Conservation (phyloP, 768 basidiomycete genomes). For the Leccinum subgranulosum region DNA sequence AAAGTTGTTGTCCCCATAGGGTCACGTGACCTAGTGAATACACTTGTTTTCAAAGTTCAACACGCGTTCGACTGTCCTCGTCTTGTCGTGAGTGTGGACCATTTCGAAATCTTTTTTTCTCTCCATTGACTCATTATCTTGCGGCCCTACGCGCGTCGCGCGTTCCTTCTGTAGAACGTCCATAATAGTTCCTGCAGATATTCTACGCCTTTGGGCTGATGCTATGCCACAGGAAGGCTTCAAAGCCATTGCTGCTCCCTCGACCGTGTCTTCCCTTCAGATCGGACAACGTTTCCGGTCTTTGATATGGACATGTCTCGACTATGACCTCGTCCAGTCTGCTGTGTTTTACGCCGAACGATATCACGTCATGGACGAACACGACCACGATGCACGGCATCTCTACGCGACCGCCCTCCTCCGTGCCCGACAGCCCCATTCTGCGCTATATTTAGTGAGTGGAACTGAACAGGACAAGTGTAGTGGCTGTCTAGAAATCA, state of each 20-base stretch:
- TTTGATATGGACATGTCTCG: conserved; percentile 82
- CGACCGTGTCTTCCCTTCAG: conserved; percentile 48
- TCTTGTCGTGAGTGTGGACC: conserved; percentile 11
- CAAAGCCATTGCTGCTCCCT: conserved; percentile 25
- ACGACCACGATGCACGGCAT: conserved; percentile 79
- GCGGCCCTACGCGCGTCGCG: conserved; percentile 9
- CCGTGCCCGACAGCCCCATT: conserved; percentile 65
- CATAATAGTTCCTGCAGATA: conserved; percentile 18
- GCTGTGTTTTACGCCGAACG: conserved; percentile 90
- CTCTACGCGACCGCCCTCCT: conserved; percentile 79
- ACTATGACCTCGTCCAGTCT: conserved; percentile 72
- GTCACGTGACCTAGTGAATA: conserved; percentile 30
- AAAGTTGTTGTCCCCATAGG: neutral
- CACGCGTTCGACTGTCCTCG: conserved; percentile 17
- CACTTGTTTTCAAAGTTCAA: conserved; percentile 19
- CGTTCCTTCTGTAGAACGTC: conserved; percentile 12
- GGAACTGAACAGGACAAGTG: conserved; percentile 59
- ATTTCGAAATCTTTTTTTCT: conserved; percentile 17
- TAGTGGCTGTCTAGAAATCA: conserved; percentile 74
- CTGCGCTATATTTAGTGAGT: conserved; percentile 70
- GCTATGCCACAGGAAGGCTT: conserved; percentile 56
- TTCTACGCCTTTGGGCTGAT: conserved; percentile 33
- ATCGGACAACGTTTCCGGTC: conserved; percentile 67
- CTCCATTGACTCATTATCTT: conserved; percentile 6
- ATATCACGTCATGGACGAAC: conserved; percentile 67